Percentiles rank a stretch among this genome's conserved stretches.
These are phyloP conservation scores for Clitopilus hobsonii DNA, from an alignment of 768 basidiomycete species.

Conservation along the genomic window DNA sequence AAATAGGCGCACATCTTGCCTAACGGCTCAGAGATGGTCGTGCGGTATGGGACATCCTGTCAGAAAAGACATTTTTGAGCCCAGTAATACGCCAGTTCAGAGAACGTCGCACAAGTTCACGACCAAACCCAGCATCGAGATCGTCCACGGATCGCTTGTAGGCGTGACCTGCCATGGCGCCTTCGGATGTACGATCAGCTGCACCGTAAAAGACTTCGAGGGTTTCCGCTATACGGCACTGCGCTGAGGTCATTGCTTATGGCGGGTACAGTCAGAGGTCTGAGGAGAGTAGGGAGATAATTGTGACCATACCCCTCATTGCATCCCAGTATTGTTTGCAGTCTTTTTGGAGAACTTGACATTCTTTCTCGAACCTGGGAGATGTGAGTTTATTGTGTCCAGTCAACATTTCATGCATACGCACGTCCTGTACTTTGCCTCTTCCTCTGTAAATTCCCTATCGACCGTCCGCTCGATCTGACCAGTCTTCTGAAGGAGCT, in stretches of 20 bases:
- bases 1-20: constrained; percentile 97
- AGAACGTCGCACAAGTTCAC: constrained; percentile 70
- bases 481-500: constrained; percentile 97
- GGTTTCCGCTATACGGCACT: constrained; percentile 89
- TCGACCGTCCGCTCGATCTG: constrained; percentile 96
- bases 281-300: background rate
- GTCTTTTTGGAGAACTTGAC: constrained; percentile 88
- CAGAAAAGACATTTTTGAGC: background rate
- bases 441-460: constrained; percentile 89
- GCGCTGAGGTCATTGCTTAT: constrained; percentile 92
- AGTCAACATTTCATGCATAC: constrained; percentile 22
- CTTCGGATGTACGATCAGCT: constrained; percentile 78
- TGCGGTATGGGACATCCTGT: constrained; percentile 91
- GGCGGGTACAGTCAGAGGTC: background rate
- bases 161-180: constrained; percentile 95
- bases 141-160: constrained; percentile 96
- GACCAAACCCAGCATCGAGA: constrained; percentile 75
- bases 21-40: constrained; percentile 91
- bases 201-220: constrained; percentile 90
- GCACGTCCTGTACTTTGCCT: constrained; percentile 85
- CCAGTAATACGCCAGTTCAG: background rate
- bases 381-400: constrained; percentile 9
- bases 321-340: constrained; percentile 93
- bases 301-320: constrained; percentile 69
- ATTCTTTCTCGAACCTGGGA: constrained; percentile 92